Evolutionary conservation across 78 protist species (phyloP), one percentile per base, ranked within the genome.

Genomic region (Isochrysis galbana): DNA sequence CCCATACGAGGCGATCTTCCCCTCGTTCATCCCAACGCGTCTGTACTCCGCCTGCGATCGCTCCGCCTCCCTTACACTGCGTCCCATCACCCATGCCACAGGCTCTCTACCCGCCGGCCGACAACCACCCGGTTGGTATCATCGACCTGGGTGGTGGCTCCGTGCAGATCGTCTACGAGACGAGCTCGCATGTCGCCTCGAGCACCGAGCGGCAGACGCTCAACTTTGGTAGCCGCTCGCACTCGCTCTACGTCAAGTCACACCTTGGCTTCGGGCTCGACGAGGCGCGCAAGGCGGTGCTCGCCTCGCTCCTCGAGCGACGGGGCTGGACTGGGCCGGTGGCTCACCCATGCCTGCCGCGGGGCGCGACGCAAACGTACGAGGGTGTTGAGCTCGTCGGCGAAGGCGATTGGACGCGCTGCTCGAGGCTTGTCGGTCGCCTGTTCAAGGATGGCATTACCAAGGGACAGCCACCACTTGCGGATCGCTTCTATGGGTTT

Each of bases 71-170:
- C n/a, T n/a, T n/a, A n/a, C n/a, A n/a, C n/a, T n/a, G n/a, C n/a
- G n/a, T n/a, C n/a, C n/a, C n/a, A n/a, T n/a, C n/a, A n/a, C n/a
- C n/a, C n/a, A n/a, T n/a, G n/a, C n/a, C n/a, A n/a, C n/a, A n/a
- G n/a, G n/a, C 46, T 23, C 78, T 51, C 77, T 36, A 46, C 38
- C 25, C 26, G 19, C 5, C 32, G 29, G 39, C 5, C 22, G 11
- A 0, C 17, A 39, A 19, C 38, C 1, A 32, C n/a, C 0, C 44
- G 36, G 61, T 51, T 14, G 90, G 78, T 44, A 80, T 22, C 87
- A 83, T 90, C 72, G 93, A 90, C 54, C 87, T 90, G 22, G 93
- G 93, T 36, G 93, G 93, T 39, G 93, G 88, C 11, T 86, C 88
- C 26, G 77, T 86, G 47, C 93, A 90, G 93, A 39, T 90, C 88